These are phyloP conservation scores for Cinnamomum chago DNA, from an alignment of 164 flowering plant species.

Conservation along the genomic window DNA sequence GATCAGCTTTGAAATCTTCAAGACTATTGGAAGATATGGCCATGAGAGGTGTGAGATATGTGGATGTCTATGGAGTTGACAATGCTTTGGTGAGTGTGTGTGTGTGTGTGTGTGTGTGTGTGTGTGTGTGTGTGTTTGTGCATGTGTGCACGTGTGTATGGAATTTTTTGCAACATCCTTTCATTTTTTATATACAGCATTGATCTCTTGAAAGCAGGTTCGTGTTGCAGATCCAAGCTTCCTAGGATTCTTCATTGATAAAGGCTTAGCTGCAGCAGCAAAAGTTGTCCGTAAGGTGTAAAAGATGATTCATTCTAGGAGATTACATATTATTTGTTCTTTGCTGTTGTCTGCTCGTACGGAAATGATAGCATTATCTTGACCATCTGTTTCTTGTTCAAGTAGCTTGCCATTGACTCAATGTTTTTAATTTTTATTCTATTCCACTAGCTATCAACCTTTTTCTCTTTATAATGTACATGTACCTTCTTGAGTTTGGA, in stretches of 20 bases:
- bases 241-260: constrained; percentile 92
- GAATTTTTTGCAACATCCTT: background rate
- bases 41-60: constrained; percentile 66
- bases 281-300: constrained; percentile 98
- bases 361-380: background rate
- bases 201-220: constrained; percentile 50
- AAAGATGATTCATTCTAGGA: constrained; percentile 6
- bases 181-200: constrained; percentile 12
- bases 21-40: constrained; percentile 93
- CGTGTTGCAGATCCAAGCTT: constrained; percentile 97
- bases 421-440: too few relatives aligned
- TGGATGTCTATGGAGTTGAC: constrained; percentile 97
- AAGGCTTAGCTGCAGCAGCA: constrained; percentile 90
- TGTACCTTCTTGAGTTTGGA: too few relatives aligned
- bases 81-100: constrained; percentile 71
- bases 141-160: background rate
- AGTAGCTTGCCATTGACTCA: too few relatives aligned
- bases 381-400: background rate
- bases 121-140: background rate
- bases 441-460: too few relatives aligned
- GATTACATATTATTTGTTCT: background rate
- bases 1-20: constrained; percentile 74
- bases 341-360: background rate
- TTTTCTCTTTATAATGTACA: too few relatives aligned
- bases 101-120: background rate